Evolutionary conservation across 192 early-diverging fungal genomes (phyloP), one percentile per base, ranked within the genome.

Genomic region (Rhizophagus prolifer): DNA sequence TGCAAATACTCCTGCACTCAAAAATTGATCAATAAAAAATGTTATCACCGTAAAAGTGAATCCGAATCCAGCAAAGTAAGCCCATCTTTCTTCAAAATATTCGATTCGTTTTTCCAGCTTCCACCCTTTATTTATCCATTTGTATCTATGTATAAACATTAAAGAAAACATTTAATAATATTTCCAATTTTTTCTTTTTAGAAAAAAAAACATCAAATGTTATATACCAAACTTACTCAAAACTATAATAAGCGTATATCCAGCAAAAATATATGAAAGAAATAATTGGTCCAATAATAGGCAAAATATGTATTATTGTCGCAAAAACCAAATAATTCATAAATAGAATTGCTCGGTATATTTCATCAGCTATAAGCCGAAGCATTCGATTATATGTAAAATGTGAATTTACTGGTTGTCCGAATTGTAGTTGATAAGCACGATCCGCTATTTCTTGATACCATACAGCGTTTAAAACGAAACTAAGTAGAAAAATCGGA

Each of bases 61-160:
- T 3, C 87, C 89, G 79, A 91, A 91, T 46, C 90, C 90, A 21
- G 82, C 50, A 81, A 90, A 91, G 63, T 91, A 91, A 23, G 84
- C 79, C 89, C 87, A 91, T 10, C 79, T 79, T 59, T 70, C 64
- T 80, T 91, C 90, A 75, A 91, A 83, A 68, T 86, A 88, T 13
- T 84, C 86, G 19, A 90, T 77, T 59, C 82, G 65, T 74, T 81
- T 75, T 60, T 89, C 79, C 21, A 91, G 63, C 21, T 79, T 69
- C 90, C 89, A 91, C 12, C 86, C 85, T 70, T 78, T 41, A 67
- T 81, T 80, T 46, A 74, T 74, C 86, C 86, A 87, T 70, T 82
- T 79, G 74, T 91, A 90, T 64, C 89, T 88, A 72, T 84, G 85
- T 79, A 44, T 12, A 44, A 44, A 25, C 62, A 77, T 30, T 75